Conservation (phyloP, 2,329 filamentous ascomycete genomes). For the Scopulariopsis brevicaulis region DNA sequence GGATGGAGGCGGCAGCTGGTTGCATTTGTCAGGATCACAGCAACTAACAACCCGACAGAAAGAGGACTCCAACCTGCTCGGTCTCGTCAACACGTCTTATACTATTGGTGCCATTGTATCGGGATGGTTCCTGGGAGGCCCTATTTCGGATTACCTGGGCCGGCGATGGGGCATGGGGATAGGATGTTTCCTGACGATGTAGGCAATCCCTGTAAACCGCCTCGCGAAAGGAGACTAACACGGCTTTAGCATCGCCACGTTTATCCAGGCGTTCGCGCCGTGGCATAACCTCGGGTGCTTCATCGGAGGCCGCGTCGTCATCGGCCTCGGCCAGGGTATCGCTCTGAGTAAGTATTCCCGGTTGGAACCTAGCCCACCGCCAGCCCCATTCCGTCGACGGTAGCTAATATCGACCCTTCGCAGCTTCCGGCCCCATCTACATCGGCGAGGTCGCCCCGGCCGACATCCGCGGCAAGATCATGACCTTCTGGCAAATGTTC, state of each 20-base stretch:
- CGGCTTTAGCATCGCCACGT: constrained; percentile 38
- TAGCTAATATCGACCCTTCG: not conserved
- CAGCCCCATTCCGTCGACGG: no score
- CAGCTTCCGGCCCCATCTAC: constrained; percentile 57
- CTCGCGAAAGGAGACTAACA: no score
- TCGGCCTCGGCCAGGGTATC: constrained; percentile 60
- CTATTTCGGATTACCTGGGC: constrained; percentile 47
- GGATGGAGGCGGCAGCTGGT: no score
- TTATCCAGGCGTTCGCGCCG: constrained; percentile 57
- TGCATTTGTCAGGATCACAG: no score
- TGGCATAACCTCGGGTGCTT: constrained; percentile 51
- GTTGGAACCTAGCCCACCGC: not conserved
- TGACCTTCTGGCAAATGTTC: constrained; percentile 58
- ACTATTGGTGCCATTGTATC: constrained; percentile 60
- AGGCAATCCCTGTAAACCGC: no score
- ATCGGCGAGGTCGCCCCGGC: constrained; percentile 57
- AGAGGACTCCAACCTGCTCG: constrained; percentile 30
- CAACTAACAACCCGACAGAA: constrained; percentile 13
- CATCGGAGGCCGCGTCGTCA: constrained; percentile 56
- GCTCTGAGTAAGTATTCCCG: constrained; percentile 31
- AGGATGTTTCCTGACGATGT: constrained; percentile 52
- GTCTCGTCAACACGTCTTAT: constrained; percentile 54
- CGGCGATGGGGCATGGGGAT: constrained; percentile 53
- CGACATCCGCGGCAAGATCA: constrained; percentile 50
- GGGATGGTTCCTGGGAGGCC: constrained; percentile 59